Evolutionary conservation across 306 rosid species (phyloP).

Genomic region (Rosa multiflora): DNA sequence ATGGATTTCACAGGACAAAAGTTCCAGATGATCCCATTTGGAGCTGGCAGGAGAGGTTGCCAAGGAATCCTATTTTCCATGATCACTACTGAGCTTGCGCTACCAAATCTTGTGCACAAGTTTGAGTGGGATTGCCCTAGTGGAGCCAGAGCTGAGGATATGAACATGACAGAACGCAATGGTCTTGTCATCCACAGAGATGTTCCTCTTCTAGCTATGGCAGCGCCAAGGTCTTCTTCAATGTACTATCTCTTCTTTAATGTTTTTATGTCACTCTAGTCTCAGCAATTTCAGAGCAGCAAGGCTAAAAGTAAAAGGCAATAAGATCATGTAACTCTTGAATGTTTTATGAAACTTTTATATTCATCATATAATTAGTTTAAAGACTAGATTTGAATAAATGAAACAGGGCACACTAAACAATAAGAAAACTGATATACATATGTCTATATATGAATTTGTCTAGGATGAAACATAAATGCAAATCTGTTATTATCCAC

Average conservation of each 20-base stretch:
- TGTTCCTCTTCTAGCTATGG: constrained; percentile 17
- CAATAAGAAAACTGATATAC: too few relatives aligned
- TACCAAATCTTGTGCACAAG: constrained; percentile 26
- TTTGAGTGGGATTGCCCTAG: constrained; percentile 15
- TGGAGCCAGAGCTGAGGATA: constrained; percentile 22
- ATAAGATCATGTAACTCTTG: background rate
- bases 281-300: too few relatives aligned
- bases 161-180: constrained; percentile 7
- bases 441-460: too few relatives aligned
- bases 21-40: background rate
- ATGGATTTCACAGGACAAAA: background rate
- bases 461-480: too few relatives aligned
- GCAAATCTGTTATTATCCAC: too few relatives aligned
- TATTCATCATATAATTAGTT: too few relatives aligned
- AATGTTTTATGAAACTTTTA: background rate
- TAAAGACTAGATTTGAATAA: too few relatives aligned
- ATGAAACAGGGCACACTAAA: too few relatives aligned
- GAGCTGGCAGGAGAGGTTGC: background rate
- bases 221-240: constrained; percentile 26
- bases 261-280: background rate
- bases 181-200: background rate
- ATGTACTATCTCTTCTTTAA: background rate
- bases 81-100: constrained; percentile 13
- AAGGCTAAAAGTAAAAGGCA: too few relatives aligned
- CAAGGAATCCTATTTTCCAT: constrained; percentile 15